phyloP scores from a whole-genome alignment of 176 grass and related monocot genomes.

The Triticum timopheevii region DNA sequence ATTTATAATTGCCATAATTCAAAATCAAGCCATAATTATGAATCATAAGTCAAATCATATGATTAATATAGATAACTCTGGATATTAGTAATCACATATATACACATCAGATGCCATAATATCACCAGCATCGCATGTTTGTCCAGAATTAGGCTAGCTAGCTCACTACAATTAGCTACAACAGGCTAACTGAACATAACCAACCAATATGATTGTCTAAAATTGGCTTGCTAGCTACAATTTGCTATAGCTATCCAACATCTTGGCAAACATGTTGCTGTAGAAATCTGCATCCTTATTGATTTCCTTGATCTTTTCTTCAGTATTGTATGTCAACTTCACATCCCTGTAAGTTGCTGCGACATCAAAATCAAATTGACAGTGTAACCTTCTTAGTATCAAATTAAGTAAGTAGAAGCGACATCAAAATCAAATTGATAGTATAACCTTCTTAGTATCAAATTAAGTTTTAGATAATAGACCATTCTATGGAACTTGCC shows the following conservation, averaged over 20 bases:
- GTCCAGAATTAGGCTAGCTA: too few species aligned
- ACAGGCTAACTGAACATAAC: too few species aligned
- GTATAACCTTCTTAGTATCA: not conserved
- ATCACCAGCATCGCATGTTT: too few species aligned
- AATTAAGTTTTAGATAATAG: not conserved
- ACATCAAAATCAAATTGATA: not conserved
- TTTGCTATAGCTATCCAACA: not conserved
- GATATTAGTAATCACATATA: too few species aligned
- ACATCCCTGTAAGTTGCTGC: slow-evolving; percentile 53
- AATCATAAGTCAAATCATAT: too few species aligned
- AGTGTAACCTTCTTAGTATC: not conserved
- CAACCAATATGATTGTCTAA: too few species aligned
- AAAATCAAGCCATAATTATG: too few species aligned
- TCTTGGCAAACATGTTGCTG: slow-evolving; percentile 79
- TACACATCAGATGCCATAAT: too few species aligned
- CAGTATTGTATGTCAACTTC: slow-evolving; percentile 74
- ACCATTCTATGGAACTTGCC: not conserved
- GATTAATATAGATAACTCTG: too few species aligned
- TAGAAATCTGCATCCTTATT: slow-evolving; percentile 97
- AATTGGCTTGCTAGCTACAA: too few species aligned
- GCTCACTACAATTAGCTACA: too few species aligned
- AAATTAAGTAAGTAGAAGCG: not conserved
- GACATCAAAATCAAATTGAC: not conserved
- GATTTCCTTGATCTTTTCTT: slow-evolving; percentile 81
- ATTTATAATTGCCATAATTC: too few species aligned